phyloP scores from a whole-genome alignment of 306 rosid species.

The Vigna reflexopilosa region DNA sequence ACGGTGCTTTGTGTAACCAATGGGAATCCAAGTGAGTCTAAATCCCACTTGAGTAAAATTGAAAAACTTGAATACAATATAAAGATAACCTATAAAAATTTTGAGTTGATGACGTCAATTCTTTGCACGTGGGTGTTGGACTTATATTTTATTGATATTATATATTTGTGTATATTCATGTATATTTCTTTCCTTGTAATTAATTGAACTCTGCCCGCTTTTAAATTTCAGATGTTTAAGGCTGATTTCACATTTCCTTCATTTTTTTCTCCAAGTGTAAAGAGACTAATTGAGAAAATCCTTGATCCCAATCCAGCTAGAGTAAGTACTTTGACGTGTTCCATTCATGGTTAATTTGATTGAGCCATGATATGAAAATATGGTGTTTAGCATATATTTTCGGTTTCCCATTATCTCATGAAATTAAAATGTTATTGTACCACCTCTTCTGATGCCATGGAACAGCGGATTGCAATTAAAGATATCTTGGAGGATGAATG shows the following conservation, averaged over 20 bases:
- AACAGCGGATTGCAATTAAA: conserved; percentile 72
- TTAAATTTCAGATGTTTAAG: too few species aligned
- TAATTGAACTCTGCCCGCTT: too few species aligned
- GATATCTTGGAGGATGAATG: conserved; percentile 78
- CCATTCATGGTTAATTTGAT: too few species aligned
- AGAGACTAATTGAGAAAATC: conserved; percentile 72
- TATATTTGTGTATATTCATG: too few species aligned
- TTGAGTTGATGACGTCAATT: conserved; percentile 47
- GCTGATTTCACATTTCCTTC: conserved; percentile 72
- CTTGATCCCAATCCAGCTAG: conserved; percentile 76
- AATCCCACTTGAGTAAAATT: too few species aligned
- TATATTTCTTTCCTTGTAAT: too few species aligned
- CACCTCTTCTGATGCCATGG: conserved; percentile 34
- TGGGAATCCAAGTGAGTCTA: too few species aligned
- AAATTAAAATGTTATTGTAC: background rate
- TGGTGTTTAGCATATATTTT: background rate
- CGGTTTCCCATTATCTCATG: background rate
- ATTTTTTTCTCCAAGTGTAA: conserved; percentile 77
- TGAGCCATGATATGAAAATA: background rate
- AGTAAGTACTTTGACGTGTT: conserved; percentile 49
- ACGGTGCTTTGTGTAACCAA: too few species aligned
- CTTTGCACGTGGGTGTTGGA: conserved; percentile 31
- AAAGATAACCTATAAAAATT: background rate
- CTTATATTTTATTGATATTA: too few species aligned
- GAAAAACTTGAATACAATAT: background rate